Percentiles rank a stretch among this genome's conserved stretches.
These are phyloP conservation scores for Fusarium circinatum DNA, from an alignment of 2,329 filamentous ascomycete genomes.

Conservation along the genomic window DNA sequence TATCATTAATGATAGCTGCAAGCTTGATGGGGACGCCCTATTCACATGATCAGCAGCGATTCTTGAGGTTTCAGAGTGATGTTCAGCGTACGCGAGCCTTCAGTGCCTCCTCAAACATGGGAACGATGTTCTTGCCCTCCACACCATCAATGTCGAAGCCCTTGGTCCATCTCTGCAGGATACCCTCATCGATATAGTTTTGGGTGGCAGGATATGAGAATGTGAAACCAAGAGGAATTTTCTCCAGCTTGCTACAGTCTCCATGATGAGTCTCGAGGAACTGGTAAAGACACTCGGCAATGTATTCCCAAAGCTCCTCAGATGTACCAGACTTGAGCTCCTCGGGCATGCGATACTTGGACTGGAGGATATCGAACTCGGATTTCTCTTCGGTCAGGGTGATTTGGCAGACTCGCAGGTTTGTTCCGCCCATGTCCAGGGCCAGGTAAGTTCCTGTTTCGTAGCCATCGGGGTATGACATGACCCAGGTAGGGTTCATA, in stretches of 20 bases:
- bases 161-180: conserved; percentile 96
- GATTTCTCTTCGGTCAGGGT: conserved; percentile 87
- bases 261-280: conserved; percentile 90
- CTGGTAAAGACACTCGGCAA: conserved; percentile 90
- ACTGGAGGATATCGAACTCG: conserved; percentile 94
- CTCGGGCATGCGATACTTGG: conserved; percentile 94
- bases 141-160: conserved; percentile 94
- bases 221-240: conserved; percentile 88
- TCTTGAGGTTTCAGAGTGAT: neutral
- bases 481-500: conserved; percentile 98
- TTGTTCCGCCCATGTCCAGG: conserved; percentile 96
- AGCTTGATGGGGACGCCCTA: conserved; percentile 92
- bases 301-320: conserved; percentile 93
- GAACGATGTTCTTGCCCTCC: conserved; percentile 89
- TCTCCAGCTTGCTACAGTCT: conserved; percentile 68
- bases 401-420: conserved; percentile 93
- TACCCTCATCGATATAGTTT: conserved; percentile 90
- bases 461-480: conserved; percentile 85
- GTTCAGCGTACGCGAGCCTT: conserved; percentile 58
- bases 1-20: conserved; percentile 95
- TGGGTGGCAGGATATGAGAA: conserved; percentile 96
- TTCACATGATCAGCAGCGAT: conserved; percentile 29
- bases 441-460: conserved; percentile 90
- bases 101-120: conserved; percentile 84
- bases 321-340: conserved; percentile 87